Evolutionary conservation across 768 basidiomycete genomes (phyloP).

Genomic region (Rhodotorula graminis): DNA sequence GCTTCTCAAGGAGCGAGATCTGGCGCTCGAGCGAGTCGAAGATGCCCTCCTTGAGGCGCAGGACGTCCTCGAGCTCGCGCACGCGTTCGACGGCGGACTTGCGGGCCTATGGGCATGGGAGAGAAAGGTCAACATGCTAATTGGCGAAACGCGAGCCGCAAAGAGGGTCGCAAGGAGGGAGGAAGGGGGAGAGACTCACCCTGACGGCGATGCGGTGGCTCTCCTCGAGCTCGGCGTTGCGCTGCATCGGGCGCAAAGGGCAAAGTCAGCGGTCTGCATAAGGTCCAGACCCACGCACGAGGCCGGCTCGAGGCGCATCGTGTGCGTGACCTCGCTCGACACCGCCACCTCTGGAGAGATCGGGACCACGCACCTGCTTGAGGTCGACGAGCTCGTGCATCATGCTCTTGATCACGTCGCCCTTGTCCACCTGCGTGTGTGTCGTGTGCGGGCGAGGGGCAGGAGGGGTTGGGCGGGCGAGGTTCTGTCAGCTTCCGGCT

Average conservation of each 20-base stretch:
- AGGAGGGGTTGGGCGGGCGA: too few relatives aligned
- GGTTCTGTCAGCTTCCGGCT: background rate
- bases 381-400: constrained; percentile 8
- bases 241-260: background rate
- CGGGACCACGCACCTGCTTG: constrained; percentile 4
- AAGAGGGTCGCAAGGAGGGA: too few relatives aligned
- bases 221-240: background rate
- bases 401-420: constrained; percentile 12
- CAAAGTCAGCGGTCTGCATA: background rate
- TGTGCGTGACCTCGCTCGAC: too few relatives aligned
- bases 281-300: too few relatives aligned
- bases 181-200: background rate
- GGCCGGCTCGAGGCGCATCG: too few relatives aligned
- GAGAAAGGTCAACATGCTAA: too few relatives aligned
- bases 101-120: background rate
- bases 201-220: background rate
- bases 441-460: background rate
- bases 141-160: too few relatives aligned
- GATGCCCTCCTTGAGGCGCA: constrained; percentile 9
- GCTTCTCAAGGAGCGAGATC: constrained; percentile 4
- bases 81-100: constrained; percentile 17
- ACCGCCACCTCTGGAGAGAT: background rate
- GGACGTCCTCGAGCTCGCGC: constrained; percentile 19
- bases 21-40: constrained; percentile 11
- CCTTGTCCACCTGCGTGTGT: background rate